Evolutionary conservation across 2,329 filamentous ascomycete species (phyloP), one percentile per base, ranked within the genome.

Genomic region (Alternaria sp.): DNA sequence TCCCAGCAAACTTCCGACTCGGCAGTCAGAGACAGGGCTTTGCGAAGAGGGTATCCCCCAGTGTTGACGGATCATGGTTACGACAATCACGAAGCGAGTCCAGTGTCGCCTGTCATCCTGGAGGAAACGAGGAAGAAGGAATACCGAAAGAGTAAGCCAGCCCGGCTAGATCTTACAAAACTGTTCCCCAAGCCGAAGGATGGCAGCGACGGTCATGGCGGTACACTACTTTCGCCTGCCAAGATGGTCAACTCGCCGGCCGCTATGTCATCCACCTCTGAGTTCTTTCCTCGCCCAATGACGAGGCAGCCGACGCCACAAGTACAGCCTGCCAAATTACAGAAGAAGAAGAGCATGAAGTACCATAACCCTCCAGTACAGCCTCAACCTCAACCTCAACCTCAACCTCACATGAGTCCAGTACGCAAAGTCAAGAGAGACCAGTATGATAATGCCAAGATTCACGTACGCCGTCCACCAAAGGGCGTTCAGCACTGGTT

Each of bases 401-500:
- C 36, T 40, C 36, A 40, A 40, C 36, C 15, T 5, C 64, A 71
- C 3, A 63, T 52, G 12, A 77, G 73, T 52, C 76, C 74, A 11
- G 65, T 69, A 25, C 72, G 76, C 54, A 64, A 72, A 40, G 59
- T 74, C 64, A 71, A 75, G 58, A 76, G 76, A 26, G 81, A 83
- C 51, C 73, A 78, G 40, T 82, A 80, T 67, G 82, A 84, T 63
- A 81, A 77, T 67, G 78, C 82, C 58, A 85, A 85, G 71, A 77
- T 82, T 25, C 79, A 85, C 59, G 79, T 84, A 17, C 77, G 82
- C 36, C 75, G 82, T 32, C 83, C 83, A 15, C 83, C 83, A 5
- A 83, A 81, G 52, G 83, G 83, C 8, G 82, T 84, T 26, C 77
- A 84, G 62, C 81, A 85, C 63, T 85, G 83, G 83, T 85, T 85